Evolutionary conservation across 352 stramenopile genomes (phyloP).

Genomic region (Phytophthora palmivora): DNA sequence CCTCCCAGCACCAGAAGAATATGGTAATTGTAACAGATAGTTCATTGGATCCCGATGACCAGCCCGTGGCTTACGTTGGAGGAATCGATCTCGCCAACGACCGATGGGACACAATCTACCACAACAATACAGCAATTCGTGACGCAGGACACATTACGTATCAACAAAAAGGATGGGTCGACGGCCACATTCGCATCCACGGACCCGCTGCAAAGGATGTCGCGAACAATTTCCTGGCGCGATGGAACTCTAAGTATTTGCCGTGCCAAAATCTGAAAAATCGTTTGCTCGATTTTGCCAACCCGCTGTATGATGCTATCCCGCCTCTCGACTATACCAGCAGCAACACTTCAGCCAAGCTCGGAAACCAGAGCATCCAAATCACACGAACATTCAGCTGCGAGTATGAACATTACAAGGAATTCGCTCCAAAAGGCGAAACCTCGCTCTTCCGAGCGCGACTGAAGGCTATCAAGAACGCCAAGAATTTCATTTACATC

Average conservation of each 20-base stretch:
- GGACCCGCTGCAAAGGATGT: conserved; percentile 56
- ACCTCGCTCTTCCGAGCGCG: conserved; percentile 48
- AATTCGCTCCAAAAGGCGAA: conserved; percentile 56
- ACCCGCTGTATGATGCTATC: conserved; percentile 34
- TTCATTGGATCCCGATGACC: conserved; percentile 8
- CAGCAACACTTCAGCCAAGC: conserved; percentile 5
- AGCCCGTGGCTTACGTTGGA: conserved; percentile 50
- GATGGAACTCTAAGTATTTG: conserved; percentile 53
- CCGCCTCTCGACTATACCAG: conserved; percentile 11
- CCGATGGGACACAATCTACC: conserved; percentile 63
- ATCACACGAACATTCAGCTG: conserved; percentile 69
- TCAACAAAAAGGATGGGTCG: conserved; percentile 58
- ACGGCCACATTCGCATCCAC: conserved; percentile 51
- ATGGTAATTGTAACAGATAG: conserved; percentile 32
- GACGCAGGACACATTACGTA: conserved; percentile 36
- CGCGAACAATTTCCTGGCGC: conserved; percentile 52
- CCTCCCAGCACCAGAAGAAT: conserved; percentile 63
- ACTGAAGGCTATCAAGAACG: conserved; percentile 46
- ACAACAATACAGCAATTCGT: conserved; percentile 51
- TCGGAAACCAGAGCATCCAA: conserved; percentile 33
- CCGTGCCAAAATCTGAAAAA: conserved; percentile 35
- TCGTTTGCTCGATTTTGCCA: conserved; percentile 50
- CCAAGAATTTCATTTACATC: conserved; percentile 40
- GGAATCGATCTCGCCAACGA: conserved; percentile 56
- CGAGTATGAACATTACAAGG: conserved; percentile 48